phyloP scores from a whole-genome alignment of 2,329 filamentous ascomycete genomes.

The Colletotrichum magnum region DNA sequence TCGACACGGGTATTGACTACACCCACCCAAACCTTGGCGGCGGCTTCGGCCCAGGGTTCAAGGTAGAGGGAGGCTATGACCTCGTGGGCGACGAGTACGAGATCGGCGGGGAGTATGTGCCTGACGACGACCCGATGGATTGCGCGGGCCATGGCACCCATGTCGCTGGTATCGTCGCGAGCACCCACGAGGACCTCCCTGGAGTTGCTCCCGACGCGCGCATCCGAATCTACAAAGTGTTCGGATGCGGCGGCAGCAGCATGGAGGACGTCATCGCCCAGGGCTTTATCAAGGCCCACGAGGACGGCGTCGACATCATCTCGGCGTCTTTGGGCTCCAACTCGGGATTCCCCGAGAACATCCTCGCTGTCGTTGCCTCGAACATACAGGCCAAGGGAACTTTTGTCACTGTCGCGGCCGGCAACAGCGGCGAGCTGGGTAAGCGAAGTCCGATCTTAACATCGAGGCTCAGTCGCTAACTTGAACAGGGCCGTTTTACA shows the following conservation, averaged over 20 bases:
- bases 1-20: slow-evolving; percentile 63
- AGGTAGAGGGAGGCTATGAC: slow-evolving; percentile 58
- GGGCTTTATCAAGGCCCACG: slow-evolving; percentile 39
- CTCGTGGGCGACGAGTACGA: slow-evolving; percentile 5
- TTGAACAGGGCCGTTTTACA: slow-evolving; percentile 28
- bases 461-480: neutral
- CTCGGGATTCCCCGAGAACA: slow-evolving; percentile 45
- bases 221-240: slow-evolving; percentile 56
- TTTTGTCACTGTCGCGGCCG: slow-evolving; percentile 23
- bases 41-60: slow-evolving; percentile 64
- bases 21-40: slow-evolving; percentile 65
- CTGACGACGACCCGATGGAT: slow-evolving; percentile 57
- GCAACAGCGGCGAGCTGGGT: slow-evolving; percentile 32
- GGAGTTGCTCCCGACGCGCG: slow-evolving; percentile 58
- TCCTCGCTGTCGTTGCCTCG: slow-evolving; percentile 12
- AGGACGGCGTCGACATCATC: slow-evolving; percentile 50
- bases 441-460: neutral
- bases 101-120: slow-evolving; percentile 49
- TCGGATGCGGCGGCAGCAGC: slow-evolving; percentile 45
- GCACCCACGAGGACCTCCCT: slow-evolving; percentile 51
- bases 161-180: slow-evolving; percentile 22
- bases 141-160: slow-evolving; percentile 44
- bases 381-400: slow-evolving; percentile 11
- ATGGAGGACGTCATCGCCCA: slow-evolving; percentile 37
- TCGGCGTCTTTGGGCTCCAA: slow-evolving; percentile 46